Conservation (phyloP, 148 eudicot species). For the Euryodendron excelsum region DNA sequence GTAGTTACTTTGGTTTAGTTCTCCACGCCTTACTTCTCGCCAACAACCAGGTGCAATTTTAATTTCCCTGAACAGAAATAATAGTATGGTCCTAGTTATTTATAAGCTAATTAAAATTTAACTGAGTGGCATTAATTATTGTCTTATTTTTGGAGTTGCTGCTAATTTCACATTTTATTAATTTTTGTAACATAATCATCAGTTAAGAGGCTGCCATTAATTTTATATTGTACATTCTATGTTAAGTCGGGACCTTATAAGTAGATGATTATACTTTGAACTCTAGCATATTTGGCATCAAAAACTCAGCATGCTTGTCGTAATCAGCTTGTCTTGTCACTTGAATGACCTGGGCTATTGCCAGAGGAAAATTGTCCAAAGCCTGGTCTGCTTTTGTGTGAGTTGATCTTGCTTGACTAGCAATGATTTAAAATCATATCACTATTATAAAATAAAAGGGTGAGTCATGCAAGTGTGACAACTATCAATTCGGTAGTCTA, state of each 20-base stretch:
- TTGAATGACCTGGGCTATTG: background rate
- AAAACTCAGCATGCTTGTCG: slow-evolving; percentile 5
- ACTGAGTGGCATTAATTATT: background rate
- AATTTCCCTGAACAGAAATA: too few species aligned
- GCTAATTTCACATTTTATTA: background rate
- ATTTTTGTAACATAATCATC: background rate
- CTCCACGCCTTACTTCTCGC: too few species aligned
- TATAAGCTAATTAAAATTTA: too few species aligned
- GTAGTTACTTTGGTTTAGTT: too few species aligned
- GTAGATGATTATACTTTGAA: too few species aligned
- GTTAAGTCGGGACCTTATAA: too few species aligned
- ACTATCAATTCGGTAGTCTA: background rate
- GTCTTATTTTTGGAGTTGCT: background rate
- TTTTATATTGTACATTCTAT: background rate
- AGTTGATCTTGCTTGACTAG: background rate
- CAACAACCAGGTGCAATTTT: too few species aligned
- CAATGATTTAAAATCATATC: background rate
- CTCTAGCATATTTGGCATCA: too few species aligned
- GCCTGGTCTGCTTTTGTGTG: background rate
- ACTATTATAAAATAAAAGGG: background rate
- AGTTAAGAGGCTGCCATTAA: background rate
- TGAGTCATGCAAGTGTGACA: background rate
- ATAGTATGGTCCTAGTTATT: too few species aligned
- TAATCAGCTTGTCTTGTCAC: background rate
- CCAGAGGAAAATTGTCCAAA: background rate